Base-by-base conservation (phyloP, 2,329 filamentous ascomycete species). In the Aureobasidium sp. region DNA sequence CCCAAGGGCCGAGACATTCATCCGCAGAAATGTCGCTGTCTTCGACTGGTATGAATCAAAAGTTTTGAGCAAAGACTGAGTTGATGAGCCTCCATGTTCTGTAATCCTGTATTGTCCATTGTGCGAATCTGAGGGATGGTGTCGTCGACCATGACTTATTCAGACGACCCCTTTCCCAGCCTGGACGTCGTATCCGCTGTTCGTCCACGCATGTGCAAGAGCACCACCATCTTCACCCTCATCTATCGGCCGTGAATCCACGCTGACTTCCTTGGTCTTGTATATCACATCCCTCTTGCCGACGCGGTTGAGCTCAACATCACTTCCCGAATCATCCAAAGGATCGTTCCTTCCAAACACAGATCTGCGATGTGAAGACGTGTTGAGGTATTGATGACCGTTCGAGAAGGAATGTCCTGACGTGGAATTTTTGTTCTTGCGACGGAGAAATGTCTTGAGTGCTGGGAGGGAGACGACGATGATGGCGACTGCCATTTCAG, bases 231-330 rank as follows among this genome's bases (percentile, higher is more conserved):
- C 44, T 10, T 48, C 44, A 34, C 32, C 4, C 6, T 48, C 44
- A 8, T 48, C 30, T 3, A 49, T 47, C 2, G 45, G 45, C 17
- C 45, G 17, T 4, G 45, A 50, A 16, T 50, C 45, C 2, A 50
- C 35, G 29, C 35, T 39, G 3, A 50, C 34, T 22, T 50, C 45
- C 24, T 50, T 50, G 6, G 24, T 50, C 45, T 50, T 50, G 24
- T 38, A 38, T 6, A 50, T 50, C 6, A 50, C 45, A 50, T 39
- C 45, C 14, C n/a, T 21, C 11, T 30, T 16, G 0, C 32, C 32
- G 1, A 50, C 10, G 16, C 19, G 34, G 22, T 50, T 50, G 5
- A 50, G 34, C 45, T 50, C 45, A 10, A 50, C 34, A 22, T 50
- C 45, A 30, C 45, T 50, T 3, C 45, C 45, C 1, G 11, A 10